Conservation (phyloP, 2,329 filamentous ascomycete species). For the Meredithiella fracta region DNA sequence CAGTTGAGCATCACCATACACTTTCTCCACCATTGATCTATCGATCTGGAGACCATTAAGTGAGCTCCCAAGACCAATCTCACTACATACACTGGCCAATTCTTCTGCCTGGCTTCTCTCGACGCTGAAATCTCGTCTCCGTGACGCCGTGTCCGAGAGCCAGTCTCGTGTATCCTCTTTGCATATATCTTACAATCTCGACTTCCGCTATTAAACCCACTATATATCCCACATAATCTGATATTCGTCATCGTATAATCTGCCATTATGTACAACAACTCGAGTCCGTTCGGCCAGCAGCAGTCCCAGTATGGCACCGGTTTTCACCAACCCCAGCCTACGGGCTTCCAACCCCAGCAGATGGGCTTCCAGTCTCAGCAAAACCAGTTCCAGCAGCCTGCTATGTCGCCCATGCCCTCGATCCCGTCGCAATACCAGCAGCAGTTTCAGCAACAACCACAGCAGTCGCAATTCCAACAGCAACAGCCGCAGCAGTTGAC, state of each 20-base stretch:
- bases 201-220: not conserved
- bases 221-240: not conserved
- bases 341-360: conserved; percentile 12
- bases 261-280: conserved; percentile 67
- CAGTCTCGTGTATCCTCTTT: too few species aligned
- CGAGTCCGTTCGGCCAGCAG: conserved; percentile 55
- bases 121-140: not conserved
- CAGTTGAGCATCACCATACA: not conserved
- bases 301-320: conserved; percentile 41
- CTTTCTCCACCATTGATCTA: not conserved
- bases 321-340: conserved; percentile 18
- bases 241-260: conserved; percentile 1
- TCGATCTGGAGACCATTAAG: conserved; percentile 1
- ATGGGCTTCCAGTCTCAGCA: conserved; percentile 22
- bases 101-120: not conserved
- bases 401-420: conserved; percentile 41
- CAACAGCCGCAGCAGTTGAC: conserved; percentile 27
- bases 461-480: conserved; percentile 25
- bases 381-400: conserved; percentile 40
- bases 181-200: not conserved
- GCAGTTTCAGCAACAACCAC: conserved; percentile 38
- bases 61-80: conserved; percentile 1
- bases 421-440: conserved; percentile 45
- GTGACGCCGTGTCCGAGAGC: not conserved
- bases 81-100: not conserved